Evolutionary conservation across 73 alveolate genomes (phyloP).

Genomic region (Paramecium caudatum): DNA sequence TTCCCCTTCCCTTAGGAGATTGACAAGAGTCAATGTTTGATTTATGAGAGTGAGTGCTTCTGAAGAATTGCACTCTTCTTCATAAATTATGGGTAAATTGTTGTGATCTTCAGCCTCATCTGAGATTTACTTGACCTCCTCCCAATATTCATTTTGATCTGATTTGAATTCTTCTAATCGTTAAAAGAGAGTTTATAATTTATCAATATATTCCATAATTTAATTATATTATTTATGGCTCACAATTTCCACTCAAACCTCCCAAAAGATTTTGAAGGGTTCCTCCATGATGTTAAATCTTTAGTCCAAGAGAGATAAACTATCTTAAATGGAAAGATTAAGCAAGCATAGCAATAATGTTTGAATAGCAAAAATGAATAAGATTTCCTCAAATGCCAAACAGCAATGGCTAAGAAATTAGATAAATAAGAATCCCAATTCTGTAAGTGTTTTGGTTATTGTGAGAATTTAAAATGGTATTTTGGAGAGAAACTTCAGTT

Average conservation of each 20-base stretch:
- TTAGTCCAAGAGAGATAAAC: not conserved
- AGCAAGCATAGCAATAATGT: not conserved
- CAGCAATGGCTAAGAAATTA: not conserved
- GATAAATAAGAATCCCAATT: conserved; percentile 9
- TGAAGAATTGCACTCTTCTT: conserved; percentile 51
- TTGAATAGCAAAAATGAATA: conserved; percentile 7
- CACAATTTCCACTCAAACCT: conserved; percentile 9
- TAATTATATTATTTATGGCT: conserved; percentile 37
- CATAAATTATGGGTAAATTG: conserved; percentile 3
- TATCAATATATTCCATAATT: too few relatives aligned
- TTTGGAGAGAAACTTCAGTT: conserved; percentile 38
- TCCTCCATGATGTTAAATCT: conserved; percentile 27
- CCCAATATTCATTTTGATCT: conserved; percentile 58
- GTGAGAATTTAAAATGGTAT: conserved; percentile 16
- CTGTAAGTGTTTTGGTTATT: not conserved
- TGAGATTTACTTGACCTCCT: conserved; percentile 37
- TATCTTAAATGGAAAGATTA: not conserved
- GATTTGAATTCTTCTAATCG: conserved; percentile 60
- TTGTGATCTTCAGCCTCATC: conserved; percentile 17
- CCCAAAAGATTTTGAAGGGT: conserved; percentile 38
- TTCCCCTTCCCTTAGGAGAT: conserved; percentile 55
- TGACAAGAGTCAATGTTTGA: not conserved
- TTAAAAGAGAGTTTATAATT: conserved; percentile 43
- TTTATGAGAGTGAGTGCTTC: not conserved
- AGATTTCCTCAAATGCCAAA: conserved; percentile 11